phyloP scores from a whole-genome alignment of 257 asterid species.

The Solanum piurae region DNA sequence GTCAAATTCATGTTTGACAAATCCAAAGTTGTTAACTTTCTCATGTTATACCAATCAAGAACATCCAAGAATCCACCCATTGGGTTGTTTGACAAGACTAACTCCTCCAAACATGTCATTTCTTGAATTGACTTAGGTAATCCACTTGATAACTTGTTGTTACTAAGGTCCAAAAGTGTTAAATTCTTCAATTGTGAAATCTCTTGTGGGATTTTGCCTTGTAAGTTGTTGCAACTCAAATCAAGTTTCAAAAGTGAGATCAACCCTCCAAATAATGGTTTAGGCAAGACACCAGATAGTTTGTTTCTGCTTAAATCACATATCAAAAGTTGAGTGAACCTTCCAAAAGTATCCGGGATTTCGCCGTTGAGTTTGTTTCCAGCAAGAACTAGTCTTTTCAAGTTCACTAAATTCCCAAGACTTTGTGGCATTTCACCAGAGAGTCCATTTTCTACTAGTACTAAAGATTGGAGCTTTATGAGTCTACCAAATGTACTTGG shows the following conservation, averaged over 20 bases:
- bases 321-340: conserved; percentile 46
- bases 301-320: conserved; percentile 67
- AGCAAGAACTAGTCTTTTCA: conserved; percentile 52
- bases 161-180: conserved; percentile 69
- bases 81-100: conserved; percentile 72
- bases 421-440: conserved; percentile 40
- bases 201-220: conserved; percentile 43
- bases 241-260: conserved; percentile 71
- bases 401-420: conserved; percentile 39
- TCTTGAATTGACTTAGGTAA: conserved; percentile 44
- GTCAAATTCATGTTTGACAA: conserved; percentile 62
- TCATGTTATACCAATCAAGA: conserved; percentile 43
- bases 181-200: conserved; percentile 38
- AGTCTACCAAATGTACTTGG: conserved; percentile 51
- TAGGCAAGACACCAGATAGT: conserved; percentile 50
- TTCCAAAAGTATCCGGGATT: conserved; percentile 48
- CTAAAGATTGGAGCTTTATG: conserved; percentile 60
- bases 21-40: conserved; percentile 40
- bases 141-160: conserved; percentile 56
- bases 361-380: conserved; percentile 37
- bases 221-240: conserved; percentile 41
- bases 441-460: conserved; percentile 59
- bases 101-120: conserved; percentile 52
- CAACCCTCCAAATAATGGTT: conserved; percentile 34
- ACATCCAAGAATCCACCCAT: conserved; percentile 46